Percentiles rank a stretch among this genome's conserved stretches.
phyloP scores from a whole-genome alignment of 1,284 basidiomycete species.

The Moniliella sp. region DNA sequence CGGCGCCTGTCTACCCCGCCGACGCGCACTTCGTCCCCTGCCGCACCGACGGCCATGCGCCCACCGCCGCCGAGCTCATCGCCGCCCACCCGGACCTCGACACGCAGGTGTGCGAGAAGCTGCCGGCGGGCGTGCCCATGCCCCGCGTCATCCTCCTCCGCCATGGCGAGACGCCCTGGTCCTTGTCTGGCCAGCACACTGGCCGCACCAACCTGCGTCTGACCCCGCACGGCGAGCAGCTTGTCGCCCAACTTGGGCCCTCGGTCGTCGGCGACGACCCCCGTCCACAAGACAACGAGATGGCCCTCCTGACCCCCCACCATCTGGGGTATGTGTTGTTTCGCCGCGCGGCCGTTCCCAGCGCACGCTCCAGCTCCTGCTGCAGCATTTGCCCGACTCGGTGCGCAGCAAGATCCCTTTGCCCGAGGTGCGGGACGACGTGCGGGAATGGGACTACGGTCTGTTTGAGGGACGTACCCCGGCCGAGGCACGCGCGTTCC shows the following conservation, averaged over 20 bases:
- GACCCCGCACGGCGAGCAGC: slow-evolving; percentile 21
- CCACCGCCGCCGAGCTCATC: no score
- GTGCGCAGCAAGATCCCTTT: slow-evolving; percentile 7
- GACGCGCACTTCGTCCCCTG: no score
- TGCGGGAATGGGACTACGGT: slow-evolving; percentile 32
- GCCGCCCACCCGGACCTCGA: no score
- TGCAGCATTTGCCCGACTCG: slow-evolving; percentile 10
- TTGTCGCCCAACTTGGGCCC: no score
- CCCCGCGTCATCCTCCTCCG: slow-evolving; percentile 25
- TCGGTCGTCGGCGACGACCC: no score
- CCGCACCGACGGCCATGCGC: no score
- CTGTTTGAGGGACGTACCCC: slow-evolving; percentile 22
- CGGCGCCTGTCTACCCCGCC: no score
- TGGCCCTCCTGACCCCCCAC: no score
- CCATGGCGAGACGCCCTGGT: slow-evolving; percentile 32
- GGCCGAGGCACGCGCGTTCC: neutral
- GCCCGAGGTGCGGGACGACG: slow-evolving; percentile 13
- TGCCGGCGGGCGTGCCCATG: no score
- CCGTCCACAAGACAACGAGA: no score
- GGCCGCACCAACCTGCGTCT: slow-evolving; percentile 25
- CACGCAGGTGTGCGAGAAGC: no score
- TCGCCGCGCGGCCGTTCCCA: slow-evolving; percentile 16
- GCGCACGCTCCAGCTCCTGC: slow-evolving; percentile 19
- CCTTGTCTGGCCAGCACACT: slow-evolving; percentile 26
- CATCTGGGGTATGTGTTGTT: no score